These are phyloP conservation scores for Fragaria vesca DNA, from an alignment of 306 rosid genomes.

Conservation along the genomic window DNA sequence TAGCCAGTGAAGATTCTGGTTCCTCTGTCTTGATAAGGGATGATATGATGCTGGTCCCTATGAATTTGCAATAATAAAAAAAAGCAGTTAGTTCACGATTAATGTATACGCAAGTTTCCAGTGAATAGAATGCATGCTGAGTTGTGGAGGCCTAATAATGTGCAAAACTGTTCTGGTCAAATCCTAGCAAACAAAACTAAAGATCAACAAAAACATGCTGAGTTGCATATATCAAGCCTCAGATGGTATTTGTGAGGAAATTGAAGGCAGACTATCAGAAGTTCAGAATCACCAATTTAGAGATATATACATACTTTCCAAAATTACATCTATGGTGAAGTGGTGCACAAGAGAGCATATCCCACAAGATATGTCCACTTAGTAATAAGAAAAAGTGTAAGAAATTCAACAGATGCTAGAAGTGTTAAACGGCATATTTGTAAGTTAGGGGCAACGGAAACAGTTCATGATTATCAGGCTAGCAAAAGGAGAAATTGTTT, in stretches of 20 bases:
- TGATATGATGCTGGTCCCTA: constrained; percentile 15
- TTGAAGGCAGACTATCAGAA: too few relatives aligned
- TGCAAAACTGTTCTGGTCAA: neutral
- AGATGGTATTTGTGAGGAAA: too few relatives aligned
- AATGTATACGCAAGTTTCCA: too few relatives aligned
- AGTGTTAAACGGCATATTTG: neutral
- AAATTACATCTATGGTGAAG: neutral
- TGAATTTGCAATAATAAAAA: neutral
- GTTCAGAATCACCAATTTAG: too few relatives aligned
- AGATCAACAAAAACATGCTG: neutral
- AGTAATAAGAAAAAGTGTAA: neutral
- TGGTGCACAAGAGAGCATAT: neutral
- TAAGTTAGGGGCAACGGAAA: neutral
- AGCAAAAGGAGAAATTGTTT: neutral
- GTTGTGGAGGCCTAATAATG: too few relatives aligned
- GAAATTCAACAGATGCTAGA: neutral
- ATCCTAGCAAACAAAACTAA: neutral
- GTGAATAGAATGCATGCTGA: too few relatives aligned
- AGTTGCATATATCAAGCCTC: too few relatives aligned
- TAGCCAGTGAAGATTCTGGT: constrained; percentile 18
- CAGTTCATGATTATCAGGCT: neutral
- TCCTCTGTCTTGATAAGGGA: constrained; percentile 11
- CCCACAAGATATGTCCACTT: too few relatives aligned
- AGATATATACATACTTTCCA: neutral
- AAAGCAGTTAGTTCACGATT: neutral